phyloP scores from a whole-genome alignment of 805 yeast species.

The Suhomyces prunicola region DNA sequence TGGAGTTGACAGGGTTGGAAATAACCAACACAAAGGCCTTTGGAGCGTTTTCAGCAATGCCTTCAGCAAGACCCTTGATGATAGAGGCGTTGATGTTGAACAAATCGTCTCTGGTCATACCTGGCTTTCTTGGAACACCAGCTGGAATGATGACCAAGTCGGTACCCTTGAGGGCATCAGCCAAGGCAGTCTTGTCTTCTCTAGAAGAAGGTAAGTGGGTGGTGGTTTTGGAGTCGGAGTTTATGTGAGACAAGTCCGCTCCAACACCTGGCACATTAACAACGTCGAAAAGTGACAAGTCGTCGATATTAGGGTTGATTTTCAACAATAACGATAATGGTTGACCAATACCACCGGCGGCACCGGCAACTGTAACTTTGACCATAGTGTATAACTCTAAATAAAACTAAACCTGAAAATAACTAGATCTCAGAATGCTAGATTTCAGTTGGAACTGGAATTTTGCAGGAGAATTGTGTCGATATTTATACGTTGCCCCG shows the following conservation, averaged over 20 bases:
- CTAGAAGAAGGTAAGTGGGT: slow-evolving; percentile 58
- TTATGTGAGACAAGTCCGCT: slow-evolving; percentile 82
- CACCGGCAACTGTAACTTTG: slow-evolving; percentile 85
- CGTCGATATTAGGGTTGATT: slow-evolving; percentile 57
- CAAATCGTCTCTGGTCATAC: slow-evolving; percentile 89
- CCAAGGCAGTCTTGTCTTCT: slow-evolving; percentile 46
- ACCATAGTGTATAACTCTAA: slow-evolving; percentile 28
- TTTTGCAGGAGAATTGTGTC: background rate
- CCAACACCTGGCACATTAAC: slow-evolving; percentile 85
- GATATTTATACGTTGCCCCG: slow-evolving; percentile 1
- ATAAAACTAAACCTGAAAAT: background rate
- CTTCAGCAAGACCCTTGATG: slow-evolving; percentile 68
- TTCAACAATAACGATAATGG: slow-evolving; percentile 81
- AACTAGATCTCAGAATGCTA: background rate
- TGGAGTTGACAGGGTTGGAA: slow-evolving; percentile 92
- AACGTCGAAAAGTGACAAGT: slow-evolving; percentile 79
- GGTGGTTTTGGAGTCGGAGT: slow-evolving; percentile 59
- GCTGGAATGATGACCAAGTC: slow-evolving; percentile 67
- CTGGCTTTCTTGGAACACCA: slow-evolving; percentile 91
- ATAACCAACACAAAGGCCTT: slow-evolving; percentile 76
- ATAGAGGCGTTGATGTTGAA: slow-evolving; percentile 82
- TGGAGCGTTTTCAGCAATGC: slow-evolving; percentile 70
- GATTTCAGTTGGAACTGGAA: background rate
- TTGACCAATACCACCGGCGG: slow-evolving; percentile 95
- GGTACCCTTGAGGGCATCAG: slow-evolving; percentile 42